Conservation (phyloP, 78 protist genomes). For the Tieghemostelium lacteum region DNA sequence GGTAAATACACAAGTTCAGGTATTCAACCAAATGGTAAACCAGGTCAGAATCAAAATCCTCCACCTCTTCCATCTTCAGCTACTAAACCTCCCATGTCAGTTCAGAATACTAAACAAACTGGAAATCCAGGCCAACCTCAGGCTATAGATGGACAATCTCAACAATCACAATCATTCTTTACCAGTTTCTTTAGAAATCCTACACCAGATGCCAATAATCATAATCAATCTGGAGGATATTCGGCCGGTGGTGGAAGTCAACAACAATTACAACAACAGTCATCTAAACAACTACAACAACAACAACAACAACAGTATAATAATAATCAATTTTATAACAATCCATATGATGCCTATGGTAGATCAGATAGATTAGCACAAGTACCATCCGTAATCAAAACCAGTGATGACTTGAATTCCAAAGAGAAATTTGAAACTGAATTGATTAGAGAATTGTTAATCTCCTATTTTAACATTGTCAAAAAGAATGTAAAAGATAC, state of each 20-base stretch:
- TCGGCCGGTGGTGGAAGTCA: not conserved
- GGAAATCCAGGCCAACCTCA: not conserved
- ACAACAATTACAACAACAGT: not conserved
- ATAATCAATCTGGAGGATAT: not conserved
- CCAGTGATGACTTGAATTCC: slow-evolving; percentile 28
- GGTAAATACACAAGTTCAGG: not conserved
- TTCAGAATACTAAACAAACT: not conserved
- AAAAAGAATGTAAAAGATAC: slow-evolving; percentile 90
- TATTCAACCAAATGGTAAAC: not conserved
- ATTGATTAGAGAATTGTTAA: slow-evolving; percentile 82
- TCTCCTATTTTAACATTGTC: slow-evolving; percentile 89
- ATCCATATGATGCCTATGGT: slow-evolving; percentile 28
- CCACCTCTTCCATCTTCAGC: not conserved
- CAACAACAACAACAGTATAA: not conserved
- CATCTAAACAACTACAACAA: slow-evolving; percentile 19
- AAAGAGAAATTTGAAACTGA: slow-evolving; percentile 76
- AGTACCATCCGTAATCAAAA: slow-evolving; percentile 71
- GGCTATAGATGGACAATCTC: not conserved
- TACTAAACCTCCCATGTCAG: not conserved
- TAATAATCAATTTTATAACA: slow-evolving; percentile 7
- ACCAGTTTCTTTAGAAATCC: slow-evolving; percentile 8
- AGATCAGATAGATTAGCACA: slow-evolving; percentile 31
- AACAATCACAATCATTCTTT: slow-evolving; percentile 17
- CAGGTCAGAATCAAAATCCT: not conserved
- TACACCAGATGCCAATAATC: slow-evolving; percentile 1